Evolutionary conservation across 306 rosid genomes (phyloP).

Genomic region (Rosa lucieae): DNA sequence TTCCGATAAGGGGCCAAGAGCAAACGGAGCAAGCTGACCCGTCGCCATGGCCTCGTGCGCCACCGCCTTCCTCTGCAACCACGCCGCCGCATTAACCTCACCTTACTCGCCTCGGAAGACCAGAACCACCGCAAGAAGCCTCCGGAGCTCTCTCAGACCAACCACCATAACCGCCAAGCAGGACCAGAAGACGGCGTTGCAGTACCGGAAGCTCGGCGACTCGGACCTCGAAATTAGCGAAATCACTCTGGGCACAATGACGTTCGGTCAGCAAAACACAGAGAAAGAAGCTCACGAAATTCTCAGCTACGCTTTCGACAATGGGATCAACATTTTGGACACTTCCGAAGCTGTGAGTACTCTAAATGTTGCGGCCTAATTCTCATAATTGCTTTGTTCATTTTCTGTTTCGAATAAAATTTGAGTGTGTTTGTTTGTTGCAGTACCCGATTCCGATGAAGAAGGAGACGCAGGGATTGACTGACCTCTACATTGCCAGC

Average conservation of each 20-base stretch:
- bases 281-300: conserved; percentile 86
- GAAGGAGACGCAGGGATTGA: conserved; percentile 83
- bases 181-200: conserved; percentile 34
- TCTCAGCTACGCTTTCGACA: conserved; percentile 64
- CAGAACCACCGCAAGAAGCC: conserved; percentile 7
- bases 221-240: conserved; percentile 86
- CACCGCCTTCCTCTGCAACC: conserved; percentile 22
- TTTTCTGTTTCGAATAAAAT: not conserved
- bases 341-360: conserved; percentile 70
- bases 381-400: not conserved
- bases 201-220: conserved; percentile 73
- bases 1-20: not conserved
- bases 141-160: conserved; percentile 6
- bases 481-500: conserved; percentile 71
- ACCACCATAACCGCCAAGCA: conserved; percentile 33
- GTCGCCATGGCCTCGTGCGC: conserved; percentile 6
- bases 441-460: conserved; percentile 87
- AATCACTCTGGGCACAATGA: conserved; percentile 92
- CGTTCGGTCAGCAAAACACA: conserved; percentile 81
- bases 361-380: no score
- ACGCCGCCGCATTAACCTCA: conserved; percentile 5
- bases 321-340: conserved; percentile 75
- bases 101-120: not conserved
- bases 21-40: not conserved
- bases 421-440: conserved; percentile 21